A percentile compares a stretch with the other conserved stretches of the same genome.
Evolutionary conservation across 31 red algal species (phyloP).

Genomic region (Endocladia muricata): DNA sequence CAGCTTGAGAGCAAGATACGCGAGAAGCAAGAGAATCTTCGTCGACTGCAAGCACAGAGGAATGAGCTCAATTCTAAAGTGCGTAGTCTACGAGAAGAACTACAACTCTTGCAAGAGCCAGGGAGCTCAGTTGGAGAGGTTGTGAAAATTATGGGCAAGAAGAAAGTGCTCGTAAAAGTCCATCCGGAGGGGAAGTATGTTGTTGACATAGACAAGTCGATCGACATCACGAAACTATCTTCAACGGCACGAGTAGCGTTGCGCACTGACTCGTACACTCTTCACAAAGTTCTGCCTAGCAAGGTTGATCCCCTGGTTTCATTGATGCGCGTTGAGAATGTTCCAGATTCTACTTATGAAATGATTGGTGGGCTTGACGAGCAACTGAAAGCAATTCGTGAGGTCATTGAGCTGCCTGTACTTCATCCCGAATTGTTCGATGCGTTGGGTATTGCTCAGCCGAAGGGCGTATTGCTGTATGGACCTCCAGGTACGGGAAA

Average conservation of each 20-base stretch:
- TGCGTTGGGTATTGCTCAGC: constrained; percentile 96
- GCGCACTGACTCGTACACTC: constrained; percentile 91
- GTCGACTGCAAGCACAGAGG: constrained; percentile 89
- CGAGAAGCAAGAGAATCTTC: constrained; percentile 86
- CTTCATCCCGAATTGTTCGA: constrained; percentile 99
- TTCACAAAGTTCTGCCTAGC: constrained; percentile 91
- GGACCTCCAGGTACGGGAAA: constrained; percentile 99
- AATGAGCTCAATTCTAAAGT: constrained; percentile 90
- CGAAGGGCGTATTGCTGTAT: constrained; percentile 99
- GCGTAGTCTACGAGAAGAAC: constrained; percentile 81
- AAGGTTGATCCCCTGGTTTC: constrained; percentile 95
- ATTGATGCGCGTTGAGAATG: constrained; percentile 94
- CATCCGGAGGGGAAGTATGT: constrained; percentile 98
- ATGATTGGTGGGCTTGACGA: constrained; percentile 92
- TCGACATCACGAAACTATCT: constrained; percentile 71
- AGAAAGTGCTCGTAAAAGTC: constrained; percentile 95
- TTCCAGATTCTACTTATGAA: constrained; percentile 92
- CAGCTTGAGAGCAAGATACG: constrained; percentile 88
- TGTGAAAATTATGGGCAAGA: constrained; percentile 92
- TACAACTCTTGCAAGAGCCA: constrained; percentile 94
- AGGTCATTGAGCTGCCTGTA: constrained; percentile 96
- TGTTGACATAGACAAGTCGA: constrained; percentile 86
- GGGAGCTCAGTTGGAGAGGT: constrained; percentile 97
- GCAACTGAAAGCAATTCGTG: constrained; percentile 98
- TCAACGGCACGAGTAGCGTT: constrained; percentile 86